These are phyloP conservation scores for Mortierella sp. DNA, from an alignment of 371 early-diverging fungal species.

Conservation along the genomic window DNA sequence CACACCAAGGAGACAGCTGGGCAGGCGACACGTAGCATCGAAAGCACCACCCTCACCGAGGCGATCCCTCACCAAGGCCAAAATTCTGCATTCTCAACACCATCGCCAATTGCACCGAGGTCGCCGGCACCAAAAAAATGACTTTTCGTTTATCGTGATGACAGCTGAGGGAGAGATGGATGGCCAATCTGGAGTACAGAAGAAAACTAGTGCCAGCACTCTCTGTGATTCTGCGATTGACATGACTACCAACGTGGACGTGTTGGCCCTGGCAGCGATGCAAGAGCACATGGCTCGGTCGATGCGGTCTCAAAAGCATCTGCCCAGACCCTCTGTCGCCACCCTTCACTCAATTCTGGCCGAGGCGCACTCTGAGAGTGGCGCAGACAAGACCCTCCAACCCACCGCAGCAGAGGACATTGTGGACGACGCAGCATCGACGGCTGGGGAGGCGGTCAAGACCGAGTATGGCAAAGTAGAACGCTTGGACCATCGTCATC, in stretches of 20 bases:
- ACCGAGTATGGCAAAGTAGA: constrained; percentile 5
- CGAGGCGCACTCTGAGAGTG: constrained; percentile 26
- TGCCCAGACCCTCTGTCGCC: constrained; percentile 22
- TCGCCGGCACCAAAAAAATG: neutral
- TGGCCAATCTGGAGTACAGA: neutral
- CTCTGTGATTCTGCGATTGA: constrained; percentile 41
- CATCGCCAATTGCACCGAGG: neutral
- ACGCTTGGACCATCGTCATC: neutral
- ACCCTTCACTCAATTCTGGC: constrained; percentile 39
- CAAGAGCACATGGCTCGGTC: constrained; percentile 22
- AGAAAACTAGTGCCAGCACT: constrained; percentile 11
- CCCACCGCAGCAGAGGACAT: neutral
- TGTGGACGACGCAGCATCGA: neutral
- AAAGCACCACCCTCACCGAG: neutral
- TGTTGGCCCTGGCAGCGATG: constrained; percentile 23
- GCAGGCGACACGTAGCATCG: neutral
- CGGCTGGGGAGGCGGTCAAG: neutral
- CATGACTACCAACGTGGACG: constrained; percentile 19
- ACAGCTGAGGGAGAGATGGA: neutral
- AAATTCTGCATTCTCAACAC: neutral
- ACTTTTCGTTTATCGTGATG: neutral
- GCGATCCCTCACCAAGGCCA: neutral
- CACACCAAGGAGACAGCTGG: neutral
- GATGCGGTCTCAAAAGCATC: constrained; percentile 16
- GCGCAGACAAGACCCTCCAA: neutral